A percentile compares a stretch with the other conserved stretches of the same genome.
Conservation (phyloP, 257 asterid species). For the Capsicum baccatum region DNA sequence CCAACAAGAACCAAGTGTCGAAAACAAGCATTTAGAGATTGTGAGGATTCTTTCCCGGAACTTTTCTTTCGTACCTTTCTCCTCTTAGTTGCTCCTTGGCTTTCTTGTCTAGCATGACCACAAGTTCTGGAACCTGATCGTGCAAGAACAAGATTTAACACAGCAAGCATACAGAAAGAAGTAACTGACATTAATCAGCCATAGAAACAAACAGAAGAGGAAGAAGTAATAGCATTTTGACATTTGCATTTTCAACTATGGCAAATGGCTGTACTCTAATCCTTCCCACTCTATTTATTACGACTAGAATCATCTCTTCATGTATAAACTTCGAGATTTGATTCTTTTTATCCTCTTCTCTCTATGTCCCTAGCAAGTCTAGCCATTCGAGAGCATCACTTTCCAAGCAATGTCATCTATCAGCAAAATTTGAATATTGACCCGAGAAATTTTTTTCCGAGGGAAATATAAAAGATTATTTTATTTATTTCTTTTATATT, state of each 20-base stretch:
- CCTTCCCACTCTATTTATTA: neutral
- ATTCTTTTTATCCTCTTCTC: neutral
- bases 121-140: slow-evolving; percentile 62
- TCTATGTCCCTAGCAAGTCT: slow-evolving; percentile 2
- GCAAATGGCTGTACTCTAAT: neutral
- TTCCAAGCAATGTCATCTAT: neutral
- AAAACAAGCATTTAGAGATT: neutral
- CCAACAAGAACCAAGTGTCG: neutral
- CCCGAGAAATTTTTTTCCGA: neutral
- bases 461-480: neutral
- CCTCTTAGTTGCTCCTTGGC: slow-evolving; percentile 51
- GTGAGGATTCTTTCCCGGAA: neutral
- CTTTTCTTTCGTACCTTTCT: slow-evolving; percentile 64
- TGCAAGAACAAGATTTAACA: slow-evolving; percentile 33
- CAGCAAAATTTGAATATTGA: neutral
- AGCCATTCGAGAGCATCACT: neutral
- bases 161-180: neutral
- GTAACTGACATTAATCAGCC: neutral
- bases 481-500: neutral
- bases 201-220: neutral
- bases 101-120: slow-evolving; percentile 49
- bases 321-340: neutral
- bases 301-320: neutral
- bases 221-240: neutral
- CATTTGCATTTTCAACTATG: neutral